Percentiles rank a stretch among this genome's conserved stretches.
phyloP scores from a whole-genome alignment of 1,284 basidiomycete species.

The Cronartium quercuum region DNA sequence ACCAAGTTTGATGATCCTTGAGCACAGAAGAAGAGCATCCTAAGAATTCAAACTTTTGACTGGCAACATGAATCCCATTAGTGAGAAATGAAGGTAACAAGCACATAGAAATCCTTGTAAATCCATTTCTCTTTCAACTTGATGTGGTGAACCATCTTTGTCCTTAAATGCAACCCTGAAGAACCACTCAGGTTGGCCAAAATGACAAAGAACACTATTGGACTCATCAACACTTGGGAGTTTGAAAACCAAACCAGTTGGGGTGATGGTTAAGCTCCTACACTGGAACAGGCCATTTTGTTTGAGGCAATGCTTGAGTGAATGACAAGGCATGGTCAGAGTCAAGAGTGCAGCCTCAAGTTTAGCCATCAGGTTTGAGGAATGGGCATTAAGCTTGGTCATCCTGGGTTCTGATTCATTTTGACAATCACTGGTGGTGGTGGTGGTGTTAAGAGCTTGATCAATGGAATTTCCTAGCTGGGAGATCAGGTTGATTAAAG shows the following conservation, averaged over 20 bases:
- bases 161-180: constrained; percentile 71
- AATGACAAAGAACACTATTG: constrained; percentile 61
- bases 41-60: constrained; percentile 63
- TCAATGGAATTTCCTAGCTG: not conserved
- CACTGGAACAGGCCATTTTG: constrained; percentile 18
- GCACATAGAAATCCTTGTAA: constrained; percentile 57
- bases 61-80: constrained; percentile 61
- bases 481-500: constrained; percentile 15
- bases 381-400: too few relatives aligned
- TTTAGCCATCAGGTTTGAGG: too few relatives aligned
- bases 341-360: not conserved
- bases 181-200: constrained; percentile 54
- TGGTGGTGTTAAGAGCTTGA: not conserved
- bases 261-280: constrained; percentile 59
- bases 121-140: constrained; percentile 63
- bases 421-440: not conserved
- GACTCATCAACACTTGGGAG: constrained; percentile 65
- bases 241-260: constrained; percentile 62
- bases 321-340: not conserved
- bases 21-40: constrained; percentile 67
- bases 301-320: not conserved
- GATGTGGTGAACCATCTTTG: constrained; percentile 63
- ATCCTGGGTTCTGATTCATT: too few relatives aligned
- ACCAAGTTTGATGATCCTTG: constrained; percentile 69
- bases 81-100: constrained; percentile 64